phyloP scores from a whole-genome alignment of 805 yeast genomes.

The Brettanomyces naardenensis region DNA sequence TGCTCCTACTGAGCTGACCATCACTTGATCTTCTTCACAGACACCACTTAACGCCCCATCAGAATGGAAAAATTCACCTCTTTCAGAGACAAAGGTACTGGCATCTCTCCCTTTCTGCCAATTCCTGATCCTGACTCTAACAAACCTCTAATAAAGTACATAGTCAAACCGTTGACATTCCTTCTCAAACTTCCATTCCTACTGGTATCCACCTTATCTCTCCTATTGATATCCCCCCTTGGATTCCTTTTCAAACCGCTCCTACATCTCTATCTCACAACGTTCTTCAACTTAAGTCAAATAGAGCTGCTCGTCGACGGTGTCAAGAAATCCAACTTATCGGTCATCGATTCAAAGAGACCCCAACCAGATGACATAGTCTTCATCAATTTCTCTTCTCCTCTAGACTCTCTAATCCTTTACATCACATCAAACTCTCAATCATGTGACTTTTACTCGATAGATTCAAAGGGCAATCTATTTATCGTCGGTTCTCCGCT shows the following conservation, averaged over 20 bases:
- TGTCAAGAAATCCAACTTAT: slow-evolving; percentile 34
- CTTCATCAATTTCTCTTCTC: slow-evolving; percentile 51
- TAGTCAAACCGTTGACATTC: slow-evolving; percentile 7
- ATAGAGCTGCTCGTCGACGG: slow-evolving; percentile 37
- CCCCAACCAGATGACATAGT: slow-evolving; percentile 42
- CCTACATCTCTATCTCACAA: slow-evolving; percentile 16
- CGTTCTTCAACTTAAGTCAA: slow-evolving; percentile 27
- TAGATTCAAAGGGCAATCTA: slow-evolving; percentile 10
- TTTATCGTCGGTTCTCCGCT: slow-evolving; percentile 8
- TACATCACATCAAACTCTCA: slow-evolving; percentile 10
- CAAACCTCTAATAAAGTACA: slow-evolving; percentile 4
- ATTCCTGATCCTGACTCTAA: slow-evolving; percentile 17
- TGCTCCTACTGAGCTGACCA: not conserved
- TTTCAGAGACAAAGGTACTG: slow-evolving; percentile 87
- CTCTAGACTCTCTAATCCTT: slow-evolving; percentile 43
- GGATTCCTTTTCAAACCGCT: slow-evolving; percentile 8
- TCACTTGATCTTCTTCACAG: not conserved
- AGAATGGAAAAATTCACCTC: slow-evolving; percentile 77
- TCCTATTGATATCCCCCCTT: slow-evolving; percentile 9
- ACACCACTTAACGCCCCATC: no score
- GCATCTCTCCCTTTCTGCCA: slow-evolving; percentile 87
- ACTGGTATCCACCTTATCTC: slow-evolving; percentile 12
- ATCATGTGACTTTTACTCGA: slow-evolving; percentile 10
- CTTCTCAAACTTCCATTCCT: slow-evolving; percentile 18
- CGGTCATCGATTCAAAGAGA: slow-evolving; percentile 20